Evolutionary conservation across 75 land plant species (phyloP), one percentile per base, ranked within the genome.

Genomic region (Cupressus sempervirens): DNA sequence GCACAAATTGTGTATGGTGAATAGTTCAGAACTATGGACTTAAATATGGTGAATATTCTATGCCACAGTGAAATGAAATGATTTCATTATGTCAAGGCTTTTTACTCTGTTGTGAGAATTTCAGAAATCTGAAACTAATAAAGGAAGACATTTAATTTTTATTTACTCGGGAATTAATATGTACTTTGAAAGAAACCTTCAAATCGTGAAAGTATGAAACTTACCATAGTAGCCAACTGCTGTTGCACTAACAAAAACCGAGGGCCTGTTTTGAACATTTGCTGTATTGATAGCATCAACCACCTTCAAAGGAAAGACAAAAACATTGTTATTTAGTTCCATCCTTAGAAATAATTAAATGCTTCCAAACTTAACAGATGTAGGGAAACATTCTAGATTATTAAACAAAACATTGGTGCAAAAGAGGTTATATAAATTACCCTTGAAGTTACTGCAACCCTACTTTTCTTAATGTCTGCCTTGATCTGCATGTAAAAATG

Each of bases 141-240:
- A 36, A 76, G 45, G 20, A 76, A 79, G n/a, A 26, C 48, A 26
- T 26, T 3, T 7, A 68, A 3, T 11, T 45, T 79, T 26, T 26
- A 10, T 23, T 3, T 0, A 79, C 12, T 79, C 50, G 4, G 11
- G 15, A 79, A 41, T 1, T 23, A 48, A 36, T 43, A 79, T 45
- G 46, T 79, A 45, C 12, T 26, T n/a, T 10, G 48, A 38, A 79
- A 45, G 30, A 26, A 77, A 43, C 11, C 14, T 79, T 79, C 26
- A 58, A 79, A 40, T 72, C 52, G 35, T 14, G 32, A 75, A 79
- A 82, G 74, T 8, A 15, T 32, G 62, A 77, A 88, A 86, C 38
- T 46, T 81, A 97, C 99, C 99, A 88, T 98, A 98, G 84, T 91
- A 98, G 79, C 99, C 99, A 86, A 98, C 88, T 29, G 99, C 99